Base-by-base conservation (phyloP, 176 grass and related monocot genomes). In the Phoenix roebelenii region DNA sequence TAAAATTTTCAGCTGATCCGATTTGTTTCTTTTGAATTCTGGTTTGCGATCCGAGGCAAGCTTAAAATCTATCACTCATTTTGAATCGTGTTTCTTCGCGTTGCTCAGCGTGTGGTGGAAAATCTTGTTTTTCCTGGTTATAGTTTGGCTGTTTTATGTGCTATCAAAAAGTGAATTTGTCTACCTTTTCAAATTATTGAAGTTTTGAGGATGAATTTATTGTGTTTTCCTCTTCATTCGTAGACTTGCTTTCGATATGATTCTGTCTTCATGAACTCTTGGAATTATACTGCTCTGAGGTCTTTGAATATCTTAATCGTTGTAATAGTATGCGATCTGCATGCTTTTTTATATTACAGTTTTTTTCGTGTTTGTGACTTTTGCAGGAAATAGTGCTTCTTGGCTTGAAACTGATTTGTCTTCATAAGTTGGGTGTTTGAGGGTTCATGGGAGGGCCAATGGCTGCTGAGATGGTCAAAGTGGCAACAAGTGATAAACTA, bases 401-500 rank as follows among this genome's bases (percentile, higher is more conserved):
- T 44, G 35, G 35, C 35, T 14, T 44, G 35, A 44, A 44, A 44
- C 35, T 44, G 7, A 12, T 44, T 44, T 44, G 35, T 44, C 35
- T 12, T 44, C 35, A 44, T 44, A 14, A 9, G 2, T 44, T 44
- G 35, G 35, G 35, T 44, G 35, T 44, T 44, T 44, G 35, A 44
- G 35, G 12, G 35, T 12, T 44, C 35, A 44, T 44, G 35, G 65
- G 65, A 22, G 15, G 23, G 3, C 52, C 61, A 24, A 92, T 98
- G 87, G 76, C 93, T 20, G 67, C 82, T 22, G 84, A 82, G 68
- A 80, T 98, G 88, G 88, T 98, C 51, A 98, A 92, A 73, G 76
- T 73, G 67, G 93, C 88, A 58, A 89, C 93, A 55, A 82, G 72
- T 51, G 88, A 98, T 55, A 98, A 83, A 71, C 76, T 98, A 58